Percentiles rank a stretch among this genome's conserved stretches.
Evolutionary conservation across 2,329 filamentous ascomycete genomes (phyloP).

Genomic region (Aspergillus sp.): DNA sequence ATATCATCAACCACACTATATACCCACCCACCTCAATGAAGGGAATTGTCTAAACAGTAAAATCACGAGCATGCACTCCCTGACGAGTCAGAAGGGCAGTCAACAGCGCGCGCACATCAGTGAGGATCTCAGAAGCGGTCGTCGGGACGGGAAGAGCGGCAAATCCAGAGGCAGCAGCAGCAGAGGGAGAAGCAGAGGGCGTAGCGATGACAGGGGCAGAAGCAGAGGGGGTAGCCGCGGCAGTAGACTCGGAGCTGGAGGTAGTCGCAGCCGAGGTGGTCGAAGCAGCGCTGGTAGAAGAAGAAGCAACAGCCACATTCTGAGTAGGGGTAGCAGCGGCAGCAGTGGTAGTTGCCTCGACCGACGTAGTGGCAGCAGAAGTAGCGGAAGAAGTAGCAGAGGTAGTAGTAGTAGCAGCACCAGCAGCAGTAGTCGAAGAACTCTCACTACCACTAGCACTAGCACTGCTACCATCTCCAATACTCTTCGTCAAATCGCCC

Average conservation of each 20-base stretch:
- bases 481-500: slow-evolving; percentile 34
- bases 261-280: neutral
- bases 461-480: neutral
- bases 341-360: neutral
- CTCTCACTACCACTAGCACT: neutral
- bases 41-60: neutral
- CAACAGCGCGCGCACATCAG: neutral
- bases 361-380: neutral
- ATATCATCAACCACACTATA: too few species aligned
- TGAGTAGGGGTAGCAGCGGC: neutral
- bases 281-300: neutral
- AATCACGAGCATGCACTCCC: neutral
- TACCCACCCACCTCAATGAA: too few species aligned
- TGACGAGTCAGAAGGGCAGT: neutral
- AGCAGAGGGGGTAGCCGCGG: neutral
- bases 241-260: neutral
- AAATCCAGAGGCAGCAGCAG: neutral
- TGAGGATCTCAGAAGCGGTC: neutral
- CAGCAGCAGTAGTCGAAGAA: neutral
- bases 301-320: neutral
- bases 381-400: neutral
- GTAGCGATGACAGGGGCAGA: neutral
- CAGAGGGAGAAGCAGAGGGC: neutral
- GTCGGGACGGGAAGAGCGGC: neutral
- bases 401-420: neutral